Base-by-base conservation (phyloP, 1,284 basidiomycete species). In the Neotropicomus parvogracilis region DNA sequence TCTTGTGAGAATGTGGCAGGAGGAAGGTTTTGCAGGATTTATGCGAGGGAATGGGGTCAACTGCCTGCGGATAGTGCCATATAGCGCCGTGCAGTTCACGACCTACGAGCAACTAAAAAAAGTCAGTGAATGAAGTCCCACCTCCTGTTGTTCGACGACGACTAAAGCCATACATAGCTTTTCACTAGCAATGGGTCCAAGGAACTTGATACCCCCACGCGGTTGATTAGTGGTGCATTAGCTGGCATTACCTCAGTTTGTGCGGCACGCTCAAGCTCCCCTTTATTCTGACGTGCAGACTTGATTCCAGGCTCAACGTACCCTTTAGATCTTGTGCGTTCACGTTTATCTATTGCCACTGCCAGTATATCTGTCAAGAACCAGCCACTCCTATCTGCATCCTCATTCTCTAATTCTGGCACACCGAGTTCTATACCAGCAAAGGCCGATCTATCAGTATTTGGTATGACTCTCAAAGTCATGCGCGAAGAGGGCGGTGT, bases 31-130 rank as follows among this genome's bases (percentile, higher is more conserved):
- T 67, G 79, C 72, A 59, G 95, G 95, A 3, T 94, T 84, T 67
- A 95, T 97, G 92, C 79, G 92, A 57, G 88, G 88, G 13, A 90
- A 89, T 63, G 93, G 92, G 13, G 91, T 95, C 65, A 97, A 97
- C 67, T 95, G 94, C 67, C 66, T 97, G 55, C 80, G 94, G 46
- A 93, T 93, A 56, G 81, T 91, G 49, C 86, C 86, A 35, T 88
- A 88, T 59, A 83, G 67, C 41, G 64, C 65, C 19, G 88, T 97
- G 14, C 94, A 97, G 64, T 97, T 97, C 67, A 91, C 91, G 1
- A 89, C 92, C 8, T 90, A 90, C 59, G 93, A 97, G 63, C 82
- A 87, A 54, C 72, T 95, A 54, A 97, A 97, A 71, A 88, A 84
- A 70, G 83, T 87, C 49, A 55, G 72, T 35, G 44, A 51, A 35